Conservation (phyloP, 805 yeast species). For the Blastobotrys muscicola region DNA sequence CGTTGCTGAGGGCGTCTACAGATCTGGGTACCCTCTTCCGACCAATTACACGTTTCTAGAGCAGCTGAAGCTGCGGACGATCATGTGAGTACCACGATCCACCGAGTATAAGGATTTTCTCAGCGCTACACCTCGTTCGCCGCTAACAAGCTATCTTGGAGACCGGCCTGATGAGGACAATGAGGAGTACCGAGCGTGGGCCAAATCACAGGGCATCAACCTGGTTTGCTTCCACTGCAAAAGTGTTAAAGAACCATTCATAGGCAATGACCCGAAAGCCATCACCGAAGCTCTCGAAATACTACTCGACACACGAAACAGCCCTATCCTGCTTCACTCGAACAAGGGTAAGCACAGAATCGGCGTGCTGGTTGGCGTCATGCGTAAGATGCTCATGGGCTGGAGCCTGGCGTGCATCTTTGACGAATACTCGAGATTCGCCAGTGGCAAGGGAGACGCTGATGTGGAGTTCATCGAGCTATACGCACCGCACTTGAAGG, state of each 20-base stretch:
- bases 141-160: conserved; percentile 32
- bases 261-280: conserved; percentile 47
- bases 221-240: conserved; percentile 57
- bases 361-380: conserved; percentile 86
- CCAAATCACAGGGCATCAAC: conserved; percentile 41
- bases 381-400: conserved; percentile 78
- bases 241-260: conserved; percentile 67
- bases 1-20: conserved; percentile 77
- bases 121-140: neutral
- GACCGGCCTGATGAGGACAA: conserved; percentile 40
- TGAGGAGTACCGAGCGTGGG: conserved; percentile 63
- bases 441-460: conserved; percentile 87
- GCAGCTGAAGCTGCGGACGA: conserved; percentile 62
- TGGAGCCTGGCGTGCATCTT: conserved; percentile 92
- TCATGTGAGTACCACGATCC: conserved; percentile 45
- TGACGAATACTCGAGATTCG: conserved; percentile 87
- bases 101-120: conserved; percentile 46
- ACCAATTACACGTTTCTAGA: conserved; percentile 71
- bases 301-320: conserved; percentile 43
- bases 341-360: conserved; percentile 97
- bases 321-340: conserved; percentile 84
- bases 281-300: conserved; percentile 34
- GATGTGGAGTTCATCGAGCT: conserved; percentile 85
- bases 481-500: conserved; percentile 54
- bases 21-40: conserved; percentile 92